Evolutionary conservation across 768 basidiomycete species (phyloP), one percentile per base, ranked within the genome.

Genomic region (Xerocomus potaroensis): DNA sequence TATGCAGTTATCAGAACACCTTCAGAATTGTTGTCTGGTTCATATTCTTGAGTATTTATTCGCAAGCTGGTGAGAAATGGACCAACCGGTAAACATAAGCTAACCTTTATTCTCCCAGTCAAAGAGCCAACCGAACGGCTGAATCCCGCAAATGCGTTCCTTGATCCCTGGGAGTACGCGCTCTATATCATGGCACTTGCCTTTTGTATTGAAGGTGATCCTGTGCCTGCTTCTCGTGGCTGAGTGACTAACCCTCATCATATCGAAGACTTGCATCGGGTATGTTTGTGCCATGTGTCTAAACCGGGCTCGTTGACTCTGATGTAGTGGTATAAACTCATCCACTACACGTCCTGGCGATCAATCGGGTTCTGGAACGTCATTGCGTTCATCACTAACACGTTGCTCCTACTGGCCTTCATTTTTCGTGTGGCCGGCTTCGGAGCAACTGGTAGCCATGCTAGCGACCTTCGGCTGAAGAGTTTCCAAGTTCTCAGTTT

Each of bases 401-500:
- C 72, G 0, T 69, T 95, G 2, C 74, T 97, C 7, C 57, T 87
- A 3, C 58, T 80, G 1, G 91, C 91, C 1, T 93, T 94, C 60
- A 59, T 72, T 7, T 65, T 95, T 38, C 87, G 94, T 26, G 55
- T 93, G 1, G 63, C 71, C 5, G 82, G 91, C 21, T 55, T 86
- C 7, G 50, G 40, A 5, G 60, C 63, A 4, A 51, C 64, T 3
- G 69, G 58, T 3, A 67, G 74, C 50, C 47, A 65, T 43, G 65
- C 69, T 16, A 58, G 61, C 21, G 53, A 59, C 42, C 56, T 80
- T 49, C 74, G 75, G 43, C 53, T 91, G 14, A 73, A 65, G 48
- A 94, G 92, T 64, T 97, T 96, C 69, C 91, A 94, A 60, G 76
- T 91, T 23, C 69, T 96, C 31, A 90, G 89, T 69, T 91, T 84